These are phyloP conservation scores for Russula foetens DNA, from an alignment of 768 basidiomycete genomes.

Conservation along the genomic window DNA sequence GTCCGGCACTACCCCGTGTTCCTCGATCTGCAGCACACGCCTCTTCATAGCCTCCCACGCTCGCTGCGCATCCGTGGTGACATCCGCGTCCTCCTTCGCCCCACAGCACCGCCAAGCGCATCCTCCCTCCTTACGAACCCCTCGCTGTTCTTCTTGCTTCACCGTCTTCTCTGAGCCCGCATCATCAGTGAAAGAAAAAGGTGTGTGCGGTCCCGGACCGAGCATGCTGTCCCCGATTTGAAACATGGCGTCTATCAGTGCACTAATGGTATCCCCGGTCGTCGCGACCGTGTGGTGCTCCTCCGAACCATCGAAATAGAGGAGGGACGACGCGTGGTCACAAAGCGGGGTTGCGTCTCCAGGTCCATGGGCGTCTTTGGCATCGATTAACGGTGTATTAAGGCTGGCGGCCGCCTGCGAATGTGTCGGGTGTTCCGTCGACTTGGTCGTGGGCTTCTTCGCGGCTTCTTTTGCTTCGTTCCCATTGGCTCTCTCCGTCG, in stretches of 20 bases:
- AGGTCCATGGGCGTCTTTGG: background rate
- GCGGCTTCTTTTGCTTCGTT: background rate
- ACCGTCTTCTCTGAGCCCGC: background rate
- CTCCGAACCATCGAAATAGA: background rate
- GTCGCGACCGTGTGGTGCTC: too few relatives aligned
- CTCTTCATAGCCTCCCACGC: constrained; percentile 13
- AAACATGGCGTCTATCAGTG: background rate
- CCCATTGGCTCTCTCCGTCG: background rate
- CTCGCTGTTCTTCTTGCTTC: background rate
- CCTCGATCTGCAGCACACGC: constrained; percentile 11
- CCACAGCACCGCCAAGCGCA: background rate
- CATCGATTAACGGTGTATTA: background rate
- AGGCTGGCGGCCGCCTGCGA: background rate
- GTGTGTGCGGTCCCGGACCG: background rate
- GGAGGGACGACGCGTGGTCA: background rate
- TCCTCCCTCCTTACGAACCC: background rate
- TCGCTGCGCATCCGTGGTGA: background rate
- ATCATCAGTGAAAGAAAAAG: too few relatives aligned
- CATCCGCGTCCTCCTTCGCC: background rate
- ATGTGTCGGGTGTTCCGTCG: background rate
- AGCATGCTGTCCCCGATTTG: background rate
- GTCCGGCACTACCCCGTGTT: background rate
- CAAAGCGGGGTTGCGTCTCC: background rate
- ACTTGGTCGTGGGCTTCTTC: background rate
- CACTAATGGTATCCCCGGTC: background rate